Evolutionary conservation across 148 eudicot species (phyloP), one percentile per base, ranked within the genome.

Genomic region (Limonium bicolor): DNA sequence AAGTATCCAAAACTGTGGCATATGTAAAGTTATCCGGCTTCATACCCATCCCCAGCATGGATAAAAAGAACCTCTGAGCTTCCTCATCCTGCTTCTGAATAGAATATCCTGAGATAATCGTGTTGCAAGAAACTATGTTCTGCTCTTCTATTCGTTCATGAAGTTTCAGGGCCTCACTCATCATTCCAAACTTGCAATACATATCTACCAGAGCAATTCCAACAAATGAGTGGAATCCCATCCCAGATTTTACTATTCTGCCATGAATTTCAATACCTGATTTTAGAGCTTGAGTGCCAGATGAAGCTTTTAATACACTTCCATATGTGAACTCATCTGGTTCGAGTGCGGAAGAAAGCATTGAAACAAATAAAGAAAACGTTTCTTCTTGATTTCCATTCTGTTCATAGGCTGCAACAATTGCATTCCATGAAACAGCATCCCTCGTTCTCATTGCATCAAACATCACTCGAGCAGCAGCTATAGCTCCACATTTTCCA

Each of bases 291-390:
- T 70, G 73, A 50, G 33, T 48, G 36, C 69, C 64, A 4, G 79
- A 69, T 64, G 77, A 68, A 61, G 84, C 92, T 74, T 84, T 88
- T 27, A 88, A 46, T 56, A 84, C 86, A 69, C 94, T 84, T 35
- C 94, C 94, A 64, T 71, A 88, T 20, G 94, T 83, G 69, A 84
- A 77, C 20, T 80, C 95, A 52, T 84, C 93, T 2, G 93, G 94
- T 55, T 77, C 93, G 47, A 80, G 36, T 22, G 78, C 56, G 22
- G 53, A 70, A 27, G 65, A 67, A 45, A 80, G 73, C 97, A 88
- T 84, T 29, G 31, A 54, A 55, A 61, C 71, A 60, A 80, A 76
- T 7, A 77, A 53, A 18, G 36, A 50, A 10, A 77, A 48, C 2
- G 94, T 73, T 54, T 68, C 75, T 40, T 71, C 69, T 45, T 57